Evolutionary conservation across 805 yeast species (phyloP).

Genomic region (Spathaspora girioi): DNA sequence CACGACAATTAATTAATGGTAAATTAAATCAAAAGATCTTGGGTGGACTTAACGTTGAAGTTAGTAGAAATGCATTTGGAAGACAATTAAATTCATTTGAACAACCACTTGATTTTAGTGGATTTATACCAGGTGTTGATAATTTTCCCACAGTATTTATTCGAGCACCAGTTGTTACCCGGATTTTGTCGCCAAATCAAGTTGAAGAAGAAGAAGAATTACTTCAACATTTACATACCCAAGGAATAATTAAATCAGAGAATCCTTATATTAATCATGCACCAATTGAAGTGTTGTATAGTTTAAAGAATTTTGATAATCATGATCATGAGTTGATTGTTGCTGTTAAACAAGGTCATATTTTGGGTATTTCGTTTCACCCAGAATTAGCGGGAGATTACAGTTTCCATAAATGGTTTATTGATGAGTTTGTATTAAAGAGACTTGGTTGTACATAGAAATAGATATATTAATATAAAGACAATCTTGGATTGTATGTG

Average conservation of each 20-base stretch:
- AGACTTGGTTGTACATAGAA: background rate
- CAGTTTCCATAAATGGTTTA: slow-evolving; percentile 69
- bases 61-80: slow-evolving; percentile 74
- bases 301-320: slow-evolving; percentile 17
- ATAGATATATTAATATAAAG: no score
- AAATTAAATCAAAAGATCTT: slow-evolving; percentile 52
- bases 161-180: slow-evolving; percentile 69
- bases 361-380: slow-evolving; percentile 75
- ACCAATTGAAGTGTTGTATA: slow-evolving; percentile 41
- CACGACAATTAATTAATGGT: slow-evolving; percentile 51
- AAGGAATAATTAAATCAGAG: slow-evolving; percentile 13
- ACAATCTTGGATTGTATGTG: no score
- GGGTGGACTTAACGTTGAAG: slow-evolving; percentile 63
- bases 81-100: slow-evolving; percentile 69
- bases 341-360: slow-evolving; percentile 66
- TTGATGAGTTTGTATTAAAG: slow-evolving; percentile 49
- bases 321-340: slow-evolving; percentile 46
- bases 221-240: slow-evolving; percentile 1
- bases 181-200: slow-evolving; percentile 9
- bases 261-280: slow-evolving; percentile 20
- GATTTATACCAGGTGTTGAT: slow-evolving; percentile 38
- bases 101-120: slow-evolving; percentile 38
- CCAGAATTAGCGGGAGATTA: slow-evolving; percentile 64
- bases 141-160: slow-evolving; percentile 56
- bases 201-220: slow-evolving; percentile 8